phyloP scores from a whole-genome alignment of 768 basidiomycete genomes.

The Trametes gibbosa region DNA sequence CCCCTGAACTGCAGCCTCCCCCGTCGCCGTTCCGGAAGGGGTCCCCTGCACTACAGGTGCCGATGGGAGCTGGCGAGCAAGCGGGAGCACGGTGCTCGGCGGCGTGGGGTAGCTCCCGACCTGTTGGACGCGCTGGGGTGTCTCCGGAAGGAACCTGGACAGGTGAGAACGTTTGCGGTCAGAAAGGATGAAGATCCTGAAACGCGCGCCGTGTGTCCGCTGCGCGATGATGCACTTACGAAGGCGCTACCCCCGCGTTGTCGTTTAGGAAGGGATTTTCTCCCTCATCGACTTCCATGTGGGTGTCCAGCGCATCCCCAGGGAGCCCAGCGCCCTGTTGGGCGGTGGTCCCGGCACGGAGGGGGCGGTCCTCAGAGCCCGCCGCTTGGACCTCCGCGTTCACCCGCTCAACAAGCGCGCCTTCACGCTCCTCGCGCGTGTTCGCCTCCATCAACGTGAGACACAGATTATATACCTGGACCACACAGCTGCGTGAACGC shows the following conservation, averaged over 20 bases:
- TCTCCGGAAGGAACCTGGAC: not conserved
- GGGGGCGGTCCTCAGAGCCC: not conserved
- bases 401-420: not conserved
- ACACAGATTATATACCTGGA: not conserved
- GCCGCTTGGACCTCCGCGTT: not conserved
- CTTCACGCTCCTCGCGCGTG: not conserved
- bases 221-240: not conserved
- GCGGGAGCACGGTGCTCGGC: not conserved
- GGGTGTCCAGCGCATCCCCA: not conserved
- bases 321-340: not conserved
- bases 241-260: not conserved
- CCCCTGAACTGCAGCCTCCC: not conserved
- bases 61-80: not conserved
- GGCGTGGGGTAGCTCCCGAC: constrained; percentile 1
- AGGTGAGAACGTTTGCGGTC: not conserved
- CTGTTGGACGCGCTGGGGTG: not conserved
- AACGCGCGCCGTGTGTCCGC: not conserved
- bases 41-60: not conserved
- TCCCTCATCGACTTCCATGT: not conserved
- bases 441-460: not conserved
- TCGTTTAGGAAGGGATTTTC: not conserved
- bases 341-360: too few species aligned
- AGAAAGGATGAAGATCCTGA: not conserved
- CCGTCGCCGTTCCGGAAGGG: not conserved
- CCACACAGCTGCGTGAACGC: too few species aligned